phyloP scores from a whole-genome alignment of 371 early-diverging fungal genomes.

The Mucor racemosus region DNA sequence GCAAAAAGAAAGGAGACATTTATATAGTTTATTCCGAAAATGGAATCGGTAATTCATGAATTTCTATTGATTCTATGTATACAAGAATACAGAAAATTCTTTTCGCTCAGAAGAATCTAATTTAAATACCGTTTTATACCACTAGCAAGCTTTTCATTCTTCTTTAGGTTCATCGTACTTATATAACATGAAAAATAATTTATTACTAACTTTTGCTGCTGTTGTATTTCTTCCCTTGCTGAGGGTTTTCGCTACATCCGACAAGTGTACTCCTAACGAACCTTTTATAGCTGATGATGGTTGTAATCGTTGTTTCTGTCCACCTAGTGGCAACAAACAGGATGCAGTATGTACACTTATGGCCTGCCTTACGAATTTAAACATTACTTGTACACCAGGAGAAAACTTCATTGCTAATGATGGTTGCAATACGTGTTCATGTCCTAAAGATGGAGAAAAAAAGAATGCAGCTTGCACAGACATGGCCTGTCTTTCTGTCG shows the following conservation, averaged over 20 bases:
- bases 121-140: too few relatives aligned
- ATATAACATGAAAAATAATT: neutral
- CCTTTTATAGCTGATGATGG: slow-evolving; percentile 9
- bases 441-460: slow-evolving; percentile 6
- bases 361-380: neutral
- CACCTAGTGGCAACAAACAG: neutral
- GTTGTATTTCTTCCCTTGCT: neutral
- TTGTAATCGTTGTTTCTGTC: slow-evolving; percentile 6
- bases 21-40: too few relatives aligned
- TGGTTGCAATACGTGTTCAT: slow-evolving; percentile 5
- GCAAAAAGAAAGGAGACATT: too few relatives aligned
- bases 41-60: too few relatives aligned
- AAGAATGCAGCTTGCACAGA: neutral
- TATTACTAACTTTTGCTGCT: neutral
- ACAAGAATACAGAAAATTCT: too few relatives aligned
- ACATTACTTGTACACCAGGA: neutral
- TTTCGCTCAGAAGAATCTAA: too few relatives aligned
- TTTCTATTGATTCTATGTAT: too few relatives aligned
- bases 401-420: neutral
- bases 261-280: neutral
- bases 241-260: neutral
- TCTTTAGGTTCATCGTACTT: neutral
- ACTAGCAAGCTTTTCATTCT: too few relatives aligned
- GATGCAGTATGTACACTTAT: neutral
- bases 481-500: neutral